Conservation (phyloP, 257 asterid species). For the Plectranthus barbatus region DNA sequence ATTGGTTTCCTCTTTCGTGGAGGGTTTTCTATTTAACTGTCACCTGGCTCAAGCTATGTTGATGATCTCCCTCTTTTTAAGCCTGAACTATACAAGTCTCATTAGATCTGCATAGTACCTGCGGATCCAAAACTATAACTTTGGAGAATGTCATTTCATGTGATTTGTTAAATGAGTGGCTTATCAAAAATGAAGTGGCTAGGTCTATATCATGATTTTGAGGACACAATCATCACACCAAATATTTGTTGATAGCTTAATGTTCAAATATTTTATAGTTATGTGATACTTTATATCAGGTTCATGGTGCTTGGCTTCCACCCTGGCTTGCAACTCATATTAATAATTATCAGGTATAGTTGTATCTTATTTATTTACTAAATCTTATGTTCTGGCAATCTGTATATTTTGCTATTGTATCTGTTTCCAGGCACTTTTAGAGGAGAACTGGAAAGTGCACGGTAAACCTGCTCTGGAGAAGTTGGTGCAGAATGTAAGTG, state of each 20-base stretch:
- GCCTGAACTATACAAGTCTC: background rate
- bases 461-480: conserved; percentile 76
- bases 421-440: conserved; percentile 45
- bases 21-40: background rate
- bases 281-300: conserved; percentile 33
- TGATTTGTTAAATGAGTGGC: background rate
- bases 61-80: background rate
- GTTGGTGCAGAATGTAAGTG: conserved; percentile 51
- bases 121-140: background rate
- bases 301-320: conserved; percentile 88
- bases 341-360: conserved; percentile 44
- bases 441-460: conserved; percentile 67
- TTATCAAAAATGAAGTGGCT: background rate
- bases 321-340: conserved; percentile 63
- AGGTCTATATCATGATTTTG: background rate
- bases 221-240: background rate
- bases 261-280: background rate
- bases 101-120: background rate
- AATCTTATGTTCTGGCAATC: background rate
- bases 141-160: background rate
- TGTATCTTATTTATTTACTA: background rate
- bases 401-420: conserved; percentile 1
- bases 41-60: background rate
- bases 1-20: background rate
- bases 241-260: background rate